These are phyloP conservation scores for Salix caprea DNA, from an alignment of 345 rosid genomes.

Conservation along the genomic window DNA sequence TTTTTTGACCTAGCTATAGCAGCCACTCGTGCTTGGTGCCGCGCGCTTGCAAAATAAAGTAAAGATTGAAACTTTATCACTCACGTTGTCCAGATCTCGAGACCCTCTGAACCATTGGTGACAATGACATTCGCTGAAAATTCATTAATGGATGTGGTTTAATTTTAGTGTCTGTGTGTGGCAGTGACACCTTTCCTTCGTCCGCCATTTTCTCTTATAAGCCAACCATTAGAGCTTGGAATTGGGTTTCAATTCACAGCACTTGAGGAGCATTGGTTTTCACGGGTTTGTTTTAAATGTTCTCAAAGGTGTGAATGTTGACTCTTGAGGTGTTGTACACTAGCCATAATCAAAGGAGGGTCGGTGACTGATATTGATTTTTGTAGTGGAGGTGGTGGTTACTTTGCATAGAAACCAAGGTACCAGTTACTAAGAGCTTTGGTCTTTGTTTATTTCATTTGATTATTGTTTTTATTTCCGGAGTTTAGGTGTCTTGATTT, in stretches of 20 bases:
- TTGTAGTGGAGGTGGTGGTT: constrained; percentile 16
- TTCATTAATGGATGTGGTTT: constrained; percentile 11
- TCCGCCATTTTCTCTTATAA: constrained; percentile 43
- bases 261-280: constrained; percentile 23
- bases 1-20: constrained; percentile 19
- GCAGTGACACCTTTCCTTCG: constrained; percentile 35
- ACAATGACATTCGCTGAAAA: constrained; percentile 26
- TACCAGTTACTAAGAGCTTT: constrained; percentile 21
- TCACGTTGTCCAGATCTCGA: constrained; percentile 40
- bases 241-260: constrained; percentile 29
- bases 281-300: constrained; percentile 15
- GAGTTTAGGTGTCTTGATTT: constrained; percentile 21
- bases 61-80: not conserved
- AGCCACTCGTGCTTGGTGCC: constrained; percentile 41
- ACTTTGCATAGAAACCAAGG: constrained; percentile 65
- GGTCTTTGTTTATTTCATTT: constrained; percentile 27
- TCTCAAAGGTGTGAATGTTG: constrained; percentile 23
- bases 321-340: constrained; percentile 16
- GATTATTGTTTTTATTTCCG: constrained; percentile 36
- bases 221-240: constrained; percentile 3
- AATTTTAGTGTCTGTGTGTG: not conserved
- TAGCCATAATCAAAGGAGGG: constrained; percentile 43
- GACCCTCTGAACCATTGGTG: constrained; percentile 17
- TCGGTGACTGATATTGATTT: constrained; percentile 40
- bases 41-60: constrained; percentile 24